Conservation (phyloP, 106 monocot genomes). For the Posidonia australis region DNA sequence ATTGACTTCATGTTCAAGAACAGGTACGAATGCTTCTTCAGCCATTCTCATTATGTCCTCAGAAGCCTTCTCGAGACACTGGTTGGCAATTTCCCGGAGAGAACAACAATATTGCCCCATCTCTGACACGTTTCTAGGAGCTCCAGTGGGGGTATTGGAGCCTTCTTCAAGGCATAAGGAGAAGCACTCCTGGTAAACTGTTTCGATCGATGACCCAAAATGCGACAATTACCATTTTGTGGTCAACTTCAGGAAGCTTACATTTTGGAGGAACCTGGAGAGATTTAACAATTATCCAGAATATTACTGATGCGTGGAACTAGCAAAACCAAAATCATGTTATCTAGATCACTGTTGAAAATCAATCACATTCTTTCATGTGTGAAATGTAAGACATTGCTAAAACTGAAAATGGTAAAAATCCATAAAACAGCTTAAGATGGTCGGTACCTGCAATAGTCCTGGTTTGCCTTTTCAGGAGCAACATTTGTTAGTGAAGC, state of each 20-base stretch:
- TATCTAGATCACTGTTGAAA: neutral
- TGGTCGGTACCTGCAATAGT: constrained; percentile 59
- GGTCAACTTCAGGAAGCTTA: constrained; percentile 41
- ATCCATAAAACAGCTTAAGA: neutral
- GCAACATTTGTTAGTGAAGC: constrained; percentile 29
- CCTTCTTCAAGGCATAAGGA: constrained; percentile 47
- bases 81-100: constrained; percentile 52
- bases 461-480: constrained; percentile 54
- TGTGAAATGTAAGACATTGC: neutral
- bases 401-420: neutral
- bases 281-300: neutral
- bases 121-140: constrained; percentile 62
- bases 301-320: neutral
- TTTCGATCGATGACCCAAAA: constrained; percentile 90
- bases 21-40: constrained; percentile 41
- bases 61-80: constrained; percentile 43
- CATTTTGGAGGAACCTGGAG: constrained; percentile 51
- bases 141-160: constrained; percentile 48
- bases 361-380: neutral
- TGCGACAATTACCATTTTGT: constrained; percentile 42
- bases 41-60: constrained; percentile 33
- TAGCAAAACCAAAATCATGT: neutral
- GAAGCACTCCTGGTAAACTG: constrained; percentile 83
- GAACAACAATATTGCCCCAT: constrained; percentile 79
- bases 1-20: constrained; percentile 52